phyloP scores from a whole-genome alignment of 805 yeast species.

The Candida sakaeoensis region DNA sequence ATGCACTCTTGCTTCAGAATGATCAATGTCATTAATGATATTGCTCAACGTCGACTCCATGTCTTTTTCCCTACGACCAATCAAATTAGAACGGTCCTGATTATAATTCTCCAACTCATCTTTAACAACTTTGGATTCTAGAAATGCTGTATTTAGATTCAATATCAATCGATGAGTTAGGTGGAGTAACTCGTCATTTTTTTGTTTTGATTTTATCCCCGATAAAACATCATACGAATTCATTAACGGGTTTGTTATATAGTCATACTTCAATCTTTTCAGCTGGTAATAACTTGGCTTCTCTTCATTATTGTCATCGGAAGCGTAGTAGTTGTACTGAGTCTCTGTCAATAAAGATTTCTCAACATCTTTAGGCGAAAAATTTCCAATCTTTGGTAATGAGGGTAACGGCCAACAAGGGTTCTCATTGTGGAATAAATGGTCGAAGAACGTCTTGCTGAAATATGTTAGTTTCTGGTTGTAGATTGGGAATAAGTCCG shows the following conservation, averaged over 20 bases:
- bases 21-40: constrained; percentile 45
- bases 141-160: constrained; percentile 47
- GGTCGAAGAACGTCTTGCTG: constrained; percentile 52
- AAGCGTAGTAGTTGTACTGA: constrained; percentile 53
- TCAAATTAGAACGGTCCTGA: constrained; percentile 9
- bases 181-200: constrained; percentile 16
- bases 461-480: constrained; percentile 61
- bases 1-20: constrained; percentile 31
- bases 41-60: constrained; percentile 42
- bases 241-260: constrained; percentile 62
- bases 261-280: constrained; percentile 62
- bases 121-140: constrained; percentile 39
- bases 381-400: constrained; percentile 57
- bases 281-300: constrained; percentile 48
- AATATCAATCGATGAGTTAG: constrained; percentile 52
- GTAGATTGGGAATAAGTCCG: constrained; percentile 73
- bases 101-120: constrained; percentile 36
- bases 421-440: constrained; percentile 22
- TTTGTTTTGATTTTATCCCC: constrained; percentile 45
- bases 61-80: constrained; percentile 43
- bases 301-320: constrained; percentile 18
- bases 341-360: constrained; percentile 72
- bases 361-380: constrained; percentile 73
- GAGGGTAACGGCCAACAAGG: constrained; percentile 80
- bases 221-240: constrained; percentile 46